Conservation (phyloP, 1,284 basidiomycete species). For the Naganishia sp. region DNA sequence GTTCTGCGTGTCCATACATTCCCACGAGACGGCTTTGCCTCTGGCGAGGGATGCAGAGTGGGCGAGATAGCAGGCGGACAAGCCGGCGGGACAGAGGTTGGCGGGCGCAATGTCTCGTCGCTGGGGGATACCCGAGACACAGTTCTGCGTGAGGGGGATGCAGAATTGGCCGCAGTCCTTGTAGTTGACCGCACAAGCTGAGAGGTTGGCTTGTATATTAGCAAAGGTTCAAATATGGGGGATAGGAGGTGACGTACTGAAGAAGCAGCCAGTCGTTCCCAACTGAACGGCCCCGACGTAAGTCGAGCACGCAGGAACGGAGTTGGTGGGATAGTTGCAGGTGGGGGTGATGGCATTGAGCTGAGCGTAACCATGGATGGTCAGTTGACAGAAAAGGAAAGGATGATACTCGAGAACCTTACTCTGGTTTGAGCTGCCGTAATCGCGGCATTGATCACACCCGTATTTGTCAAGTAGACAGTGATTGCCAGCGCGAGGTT, state of each 20-base stretch:
- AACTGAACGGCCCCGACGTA: neutral
- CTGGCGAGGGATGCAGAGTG: conserved; percentile 1
- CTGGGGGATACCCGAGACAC: conserved; percentile 9
- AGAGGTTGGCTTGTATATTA: too few relatives aligned
- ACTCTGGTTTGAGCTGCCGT: neutral
- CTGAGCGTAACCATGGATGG: neutral
- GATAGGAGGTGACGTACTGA: conserved; percentile 5
- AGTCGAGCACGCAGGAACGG: neutral
- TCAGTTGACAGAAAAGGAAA: neutral
- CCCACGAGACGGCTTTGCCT: conserved; percentile 9
- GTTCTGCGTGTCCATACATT: conserved; percentile 9
- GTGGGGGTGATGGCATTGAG: conserved; percentile 10
- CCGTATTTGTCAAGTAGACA: neutral
- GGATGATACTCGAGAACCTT: neutral
- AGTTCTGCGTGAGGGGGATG: conserved; percentile 10
- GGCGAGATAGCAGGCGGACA: conserved; percentile 21
- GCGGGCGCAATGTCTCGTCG: conserved; percentile 5
- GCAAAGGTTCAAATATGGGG: too few relatives aligned
- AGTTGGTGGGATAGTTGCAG: conserved; percentile 12
- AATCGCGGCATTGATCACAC: conserved; percentile 3
- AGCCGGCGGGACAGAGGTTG: conserved; percentile 9
- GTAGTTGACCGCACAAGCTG: conserved; percentile 1
- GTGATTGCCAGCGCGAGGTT: conserved; percentile 2
- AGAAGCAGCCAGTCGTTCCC: conserved; percentile 2
- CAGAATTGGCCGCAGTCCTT: conserved; percentile 18